A percentile compares a stretch with the other conserved stretches of the same genome.
Conservation (phyloP, 2,329 filamentous ascomycete genomes). For the Dryadomyces sulphureus region DNA sequence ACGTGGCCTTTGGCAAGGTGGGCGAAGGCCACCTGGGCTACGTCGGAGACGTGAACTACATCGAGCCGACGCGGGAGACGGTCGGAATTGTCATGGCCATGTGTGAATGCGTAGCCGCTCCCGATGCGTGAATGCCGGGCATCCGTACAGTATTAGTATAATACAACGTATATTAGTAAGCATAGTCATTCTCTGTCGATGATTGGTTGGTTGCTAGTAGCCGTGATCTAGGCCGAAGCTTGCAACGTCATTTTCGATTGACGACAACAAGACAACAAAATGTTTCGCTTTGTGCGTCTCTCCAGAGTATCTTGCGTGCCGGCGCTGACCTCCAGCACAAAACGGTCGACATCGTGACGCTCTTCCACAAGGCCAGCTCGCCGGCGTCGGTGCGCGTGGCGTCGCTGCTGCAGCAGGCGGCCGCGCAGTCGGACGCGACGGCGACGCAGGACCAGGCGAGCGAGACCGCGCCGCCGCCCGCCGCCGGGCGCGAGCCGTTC, state of each 20-base stretch:
- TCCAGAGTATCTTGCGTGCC: not conserved
- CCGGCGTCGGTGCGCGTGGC: conserved; percentile 60
- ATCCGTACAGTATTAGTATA: too few species aligned
- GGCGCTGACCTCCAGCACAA: conserved; percentile 42
- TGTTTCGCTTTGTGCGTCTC: not conserved
- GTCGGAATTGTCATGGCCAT: conserved; percentile 16
- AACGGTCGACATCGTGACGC: conserved; percentile 78
- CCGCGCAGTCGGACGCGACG: conserved; percentile 49
- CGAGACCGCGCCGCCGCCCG: conserved; percentile 32
- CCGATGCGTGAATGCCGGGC: too few species aligned
- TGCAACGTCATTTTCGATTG: not conserved
- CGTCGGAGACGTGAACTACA: conserved; percentile 17
- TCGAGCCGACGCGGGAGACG: conserved; percentile 12
- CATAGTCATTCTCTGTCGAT: too few species aligned
- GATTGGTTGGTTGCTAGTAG: too few species aligned
- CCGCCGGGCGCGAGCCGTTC: conserved; percentile 49
- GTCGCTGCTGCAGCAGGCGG: conserved; percentile 66
- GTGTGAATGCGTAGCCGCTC: too few species aligned
- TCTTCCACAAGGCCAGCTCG: conserved; percentile 78
- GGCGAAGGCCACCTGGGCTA: conserved; percentile 15
- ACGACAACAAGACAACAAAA: not conserved
- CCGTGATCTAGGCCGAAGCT: not conserved
- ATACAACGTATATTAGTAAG: too few species aligned
- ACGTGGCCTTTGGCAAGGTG: conserved; percentile 13
- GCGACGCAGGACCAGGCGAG: conserved; percentile 64